These are phyloP conservation scores for Barbarea vulgaris DNA, from an alignment of 345 rosid species.

Conservation along the genomic window DNA sequence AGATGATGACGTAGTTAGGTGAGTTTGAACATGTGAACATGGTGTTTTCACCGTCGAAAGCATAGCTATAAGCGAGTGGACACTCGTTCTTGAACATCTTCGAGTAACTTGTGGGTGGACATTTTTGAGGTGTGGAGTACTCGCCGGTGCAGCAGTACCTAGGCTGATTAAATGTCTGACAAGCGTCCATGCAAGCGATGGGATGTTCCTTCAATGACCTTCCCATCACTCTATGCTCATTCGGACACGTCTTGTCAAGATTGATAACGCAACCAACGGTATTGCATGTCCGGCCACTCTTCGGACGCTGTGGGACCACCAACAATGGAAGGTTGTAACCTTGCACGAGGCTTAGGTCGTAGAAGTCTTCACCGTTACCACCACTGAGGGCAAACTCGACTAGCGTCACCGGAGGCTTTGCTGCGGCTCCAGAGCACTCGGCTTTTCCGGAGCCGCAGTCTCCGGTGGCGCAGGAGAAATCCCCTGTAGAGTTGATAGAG, in stretches of 20 bases:
- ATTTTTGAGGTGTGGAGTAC: slow-evolving; percentile 34
- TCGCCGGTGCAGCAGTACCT: slow-evolving; percentile 51
- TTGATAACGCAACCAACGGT: slow-evolving; percentile 35
- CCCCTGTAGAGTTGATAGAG: slow-evolving; percentile 26
- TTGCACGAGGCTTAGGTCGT: slow-evolving; percentile 34
- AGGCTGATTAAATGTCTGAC: slow-evolving; percentile 36
- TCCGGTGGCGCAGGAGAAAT: slow-evolving; percentile 28
- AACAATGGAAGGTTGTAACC: slow-evolving; percentile 41
- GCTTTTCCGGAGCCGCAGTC: slow-evolving; percentile 57
- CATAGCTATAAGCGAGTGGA: slow-evolving; percentile 65
- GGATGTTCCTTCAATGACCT: slow-evolving; percentile 25
- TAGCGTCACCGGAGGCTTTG: slow-evolving; percentile 46
- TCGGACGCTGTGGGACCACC: not conserved
- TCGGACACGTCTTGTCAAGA: slow-evolving; percentile 50
- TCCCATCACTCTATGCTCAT: slow-evolving; percentile 35
- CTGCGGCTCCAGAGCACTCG: slow-evolving; percentile 42
- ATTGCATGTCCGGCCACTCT: not conserved
- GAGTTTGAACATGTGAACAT: slow-evolving; percentile 44
- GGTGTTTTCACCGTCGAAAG: slow-evolving; percentile 49
- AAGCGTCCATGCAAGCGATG: slow-evolving; percentile 55
- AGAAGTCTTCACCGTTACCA: slow-evolving; percentile 44
- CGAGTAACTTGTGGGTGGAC: slow-evolving; percentile 51
- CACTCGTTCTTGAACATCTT: slow-evolving; percentile 51
- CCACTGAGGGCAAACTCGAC: slow-evolving; percentile 41
- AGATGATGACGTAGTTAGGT: too few relatives aligned